A percentile compares a stretch with the other conserved stretches of the same genome.
Evolutionary conservation across 2,329 filamentous ascomycete genomes (phyloP).

Genomic region (Fusarium xylarioides): DNA sequence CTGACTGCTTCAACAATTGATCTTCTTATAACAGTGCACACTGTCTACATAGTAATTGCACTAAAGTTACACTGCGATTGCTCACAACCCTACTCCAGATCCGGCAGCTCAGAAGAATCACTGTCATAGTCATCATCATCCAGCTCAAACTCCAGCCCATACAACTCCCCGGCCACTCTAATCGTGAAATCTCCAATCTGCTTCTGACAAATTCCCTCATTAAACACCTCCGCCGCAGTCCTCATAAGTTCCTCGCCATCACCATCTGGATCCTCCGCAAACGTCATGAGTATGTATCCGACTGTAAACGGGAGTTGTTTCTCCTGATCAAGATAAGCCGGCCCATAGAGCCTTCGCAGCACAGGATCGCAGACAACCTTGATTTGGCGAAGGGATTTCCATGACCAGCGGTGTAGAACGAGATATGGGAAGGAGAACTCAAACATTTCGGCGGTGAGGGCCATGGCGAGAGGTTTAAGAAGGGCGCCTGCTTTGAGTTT

Average conservation of each 20-base stretch:
- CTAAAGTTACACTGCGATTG: too few species aligned
- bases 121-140: neutral
- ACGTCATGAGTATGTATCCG: neutral
- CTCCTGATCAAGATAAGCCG: neutral
- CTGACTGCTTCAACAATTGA: too few species aligned
- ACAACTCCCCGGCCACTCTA: fast-evolving
- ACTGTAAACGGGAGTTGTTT: neutral
- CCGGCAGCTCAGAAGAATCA: neutral
- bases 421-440: neutral
- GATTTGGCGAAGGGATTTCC: neutral
- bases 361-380: neutral
- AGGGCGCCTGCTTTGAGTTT: neutral
- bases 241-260: neutral
- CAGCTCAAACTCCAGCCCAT: neutral
- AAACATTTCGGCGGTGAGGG: neutral
- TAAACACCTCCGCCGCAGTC: neutral
- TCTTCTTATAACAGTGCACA: too few species aligned
- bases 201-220: neutral
- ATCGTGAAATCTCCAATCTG: neutral
- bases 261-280: neutral
- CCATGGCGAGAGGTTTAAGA: fast-evolving
- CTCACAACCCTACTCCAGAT: neutral
- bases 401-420: fast-evolving
- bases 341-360: neutral
- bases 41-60: too few species aligned